Evolutionary conservation across 257 asterid species (phyloP).

Genomic region (Nicotiana benthamiana): DNA sequence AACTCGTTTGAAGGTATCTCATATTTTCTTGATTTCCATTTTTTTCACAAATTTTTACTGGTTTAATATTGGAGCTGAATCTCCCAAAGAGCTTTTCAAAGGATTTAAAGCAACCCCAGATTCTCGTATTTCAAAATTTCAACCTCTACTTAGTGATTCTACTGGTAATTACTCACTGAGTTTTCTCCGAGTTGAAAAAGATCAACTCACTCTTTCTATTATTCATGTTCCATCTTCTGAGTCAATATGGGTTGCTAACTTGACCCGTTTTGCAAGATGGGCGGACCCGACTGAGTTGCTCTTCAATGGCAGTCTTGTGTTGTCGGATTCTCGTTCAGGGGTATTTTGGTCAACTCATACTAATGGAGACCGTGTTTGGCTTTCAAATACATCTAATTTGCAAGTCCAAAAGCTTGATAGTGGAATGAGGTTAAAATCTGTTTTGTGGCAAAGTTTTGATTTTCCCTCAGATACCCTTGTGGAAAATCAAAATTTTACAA

Average conservation of each 20-base stretch:
- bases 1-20: background rate
- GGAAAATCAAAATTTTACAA: slow-evolving; percentile 67
- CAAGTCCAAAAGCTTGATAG: slow-evolving; percentile 24
- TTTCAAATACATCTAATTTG: slow-evolving; percentile 66
- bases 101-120: slow-evolving; percentile 61
- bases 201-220: slow-evolving; percentile 43
- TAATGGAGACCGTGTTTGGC: slow-evolving; percentile 53
- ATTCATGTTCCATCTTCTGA: slow-evolving; percentile 60
- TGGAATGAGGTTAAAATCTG: background rate
- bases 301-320: slow-evolving; percentile 69
- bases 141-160: slow-evolving; percentile 54
- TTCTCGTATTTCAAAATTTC: slow-evolving; percentile 40
- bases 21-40: background rate
- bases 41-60: background rate
- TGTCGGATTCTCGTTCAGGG: slow-evolving; percentile 55
- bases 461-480: slow-evolving; percentile 84
- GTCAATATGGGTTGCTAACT: slow-evolving; percentile 52
- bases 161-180: slow-evolving; percentile 68
- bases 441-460: slow-evolving; percentile 69
- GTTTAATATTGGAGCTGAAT: slow-evolving; percentile 19
- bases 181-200: slow-evolving; percentile 48
- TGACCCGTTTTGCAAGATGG: slow-evolving; percentile 49
- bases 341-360: slow-evolving; percentile 74
- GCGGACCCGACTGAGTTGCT: slow-evolving; percentile 32
- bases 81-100: slow-evolving; percentile 24